Base-by-base conservation (phyloP, 2,329 filamentous ascomycete species). In the Xylaria sp. region DNA sequence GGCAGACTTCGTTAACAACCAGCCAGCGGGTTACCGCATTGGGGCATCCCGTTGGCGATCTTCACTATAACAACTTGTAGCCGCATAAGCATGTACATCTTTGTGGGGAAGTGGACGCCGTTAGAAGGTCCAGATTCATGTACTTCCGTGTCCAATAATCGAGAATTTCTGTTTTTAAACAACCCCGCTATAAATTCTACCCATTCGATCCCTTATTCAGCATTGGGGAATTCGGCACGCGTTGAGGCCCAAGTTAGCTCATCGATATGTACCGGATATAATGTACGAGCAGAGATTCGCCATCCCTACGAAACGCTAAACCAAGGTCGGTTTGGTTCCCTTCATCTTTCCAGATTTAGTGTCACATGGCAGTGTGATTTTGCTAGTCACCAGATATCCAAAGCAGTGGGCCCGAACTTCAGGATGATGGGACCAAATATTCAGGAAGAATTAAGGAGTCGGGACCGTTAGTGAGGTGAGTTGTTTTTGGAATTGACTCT, bases 21-120 rank as follows among this genome's bases (percentile, higher is more conserved):
- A 54, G 12, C 54, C 33, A 41, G 36, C 70, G 68, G 70, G 49
- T 70, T 72, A 61, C 68, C 65, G 9, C 5, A 61, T 70, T 68
- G 5, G 65, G 68, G 10, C 13, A 48, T 70, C 51, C 70, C 59
- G 56, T 39, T 52, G 59, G 31, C 64, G 62, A 66, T 67, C 62
- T 59, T 62, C 33, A 51, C 55, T 62, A 3, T 56, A 54, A 63
- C 62, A 58, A 57, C 52, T 58, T 65, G 66, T 68, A 62, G 66
- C 66, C 68, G 58, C 62, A 68, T 66, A 68, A 66, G 62, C 55
- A 54, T 56, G 54, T 57, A 12, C 23, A 56, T 62, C 56, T 61
- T 55, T 71, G 66, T 69, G 69, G 69, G 66, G 69, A 67, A 71
- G 64, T 62, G 61, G 64, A 28, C 54, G 36, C 54, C 10, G 43